Evolutionary conservation across 805 yeast genomes (phyloP), one percentile per base, ranked within the genome.

Genomic region (Candida pini): DNA sequence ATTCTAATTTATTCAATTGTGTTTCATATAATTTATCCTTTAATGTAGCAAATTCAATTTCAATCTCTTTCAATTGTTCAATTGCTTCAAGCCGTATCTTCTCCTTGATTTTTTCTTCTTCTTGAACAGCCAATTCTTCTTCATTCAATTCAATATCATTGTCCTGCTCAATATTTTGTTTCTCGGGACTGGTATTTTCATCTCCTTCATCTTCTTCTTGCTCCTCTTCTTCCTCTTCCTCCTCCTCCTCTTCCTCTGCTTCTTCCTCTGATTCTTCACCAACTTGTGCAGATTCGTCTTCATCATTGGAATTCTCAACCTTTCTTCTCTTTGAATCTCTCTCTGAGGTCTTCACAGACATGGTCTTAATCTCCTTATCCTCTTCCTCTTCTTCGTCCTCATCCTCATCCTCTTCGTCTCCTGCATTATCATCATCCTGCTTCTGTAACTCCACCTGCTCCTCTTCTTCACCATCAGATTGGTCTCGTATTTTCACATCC

Each of bases 11-110:
- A 24, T 72, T 66, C 51, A 89, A 63, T 55, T 86, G 89, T 54
- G 88, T 95, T 40, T 82, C 88, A 58, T 83, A 90, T 32, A 92
- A 64, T 49, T 73, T 72, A 56, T 92, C 97, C 43, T 96, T 75
- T 36, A 90, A 66, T 41, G 73, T 69, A 6, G 97, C 97, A 67
- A 89, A 92, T 35, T 81, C 82, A 27, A 80, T 66, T 55, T 92
- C 98, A 38, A 92, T 87, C 17, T 73, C 75, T 3, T 88, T 81
- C 34, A 92, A 73, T 34, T 76, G 81, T 33, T 73, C 71, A 34
- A 90, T 65, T 2, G 95, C 95, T 18, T 70, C 68, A 37, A 71
- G 67, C 10, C 92, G 64, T 14, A 58, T 57, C 38, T 54, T 59
- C 39, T 73, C 73, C 37, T 54, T 59, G 16, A 37, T 49, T 15